Conservation (phyloP, 768 basidiomycete species). For the Auricularia heimuer region DNA sequence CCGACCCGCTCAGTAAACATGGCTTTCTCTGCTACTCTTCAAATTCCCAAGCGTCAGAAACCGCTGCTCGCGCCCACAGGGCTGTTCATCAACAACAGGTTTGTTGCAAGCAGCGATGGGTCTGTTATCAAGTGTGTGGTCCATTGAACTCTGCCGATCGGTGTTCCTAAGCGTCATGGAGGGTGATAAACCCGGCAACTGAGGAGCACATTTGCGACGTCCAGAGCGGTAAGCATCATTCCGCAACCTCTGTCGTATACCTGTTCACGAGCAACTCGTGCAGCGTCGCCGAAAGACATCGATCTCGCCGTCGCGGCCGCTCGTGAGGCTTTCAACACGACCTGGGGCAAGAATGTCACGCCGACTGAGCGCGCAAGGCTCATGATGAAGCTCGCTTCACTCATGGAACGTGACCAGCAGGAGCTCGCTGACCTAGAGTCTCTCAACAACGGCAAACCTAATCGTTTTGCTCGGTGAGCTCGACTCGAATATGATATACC, state of each 20-base stretch:
- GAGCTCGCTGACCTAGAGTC: slow-evolving; percentile 67
- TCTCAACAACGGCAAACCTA: slow-evolving; percentile 40
- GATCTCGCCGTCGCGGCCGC: slow-evolving; percentile 66
- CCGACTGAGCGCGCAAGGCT: slow-evolving; percentile 44
- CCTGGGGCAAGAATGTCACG: slow-evolving; percentile 57
- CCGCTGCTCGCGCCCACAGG: slow-evolving; percentile 32
- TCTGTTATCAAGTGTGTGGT: slow-evolving; percentile 62
- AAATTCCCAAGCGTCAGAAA: neutral
- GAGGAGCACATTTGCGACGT: slow-evolving; percentile 34
- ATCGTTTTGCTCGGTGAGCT: slow-evolving; percentile 26
- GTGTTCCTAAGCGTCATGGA: neutral
- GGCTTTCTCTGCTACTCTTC: neutral
- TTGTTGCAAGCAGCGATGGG: slow-evolving; percentile 42
- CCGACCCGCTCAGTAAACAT: neutral
- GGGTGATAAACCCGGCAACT: slow-evolving; percentile 73
- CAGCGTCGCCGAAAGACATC: slow-evolving; percentile 44
- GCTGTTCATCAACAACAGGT: slow-evolving; percentile 64
- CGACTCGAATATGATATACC: neutral
- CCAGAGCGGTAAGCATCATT: neutral
- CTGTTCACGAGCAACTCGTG: slow-evolving; percentile 38
- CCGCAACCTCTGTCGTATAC: slow-evolving; percentile 2
- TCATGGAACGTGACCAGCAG: slow-evolving; percentile 53
- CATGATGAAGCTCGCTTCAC: slow-evolving; percentile 50
- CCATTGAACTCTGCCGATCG: neutral
- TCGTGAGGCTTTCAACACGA: slow-evolving; percentile 48